Base-by-base conservation (phyloP, 2,329 filamentous ascomycete species). In the Fusarium keratoplasticum region DNA sequence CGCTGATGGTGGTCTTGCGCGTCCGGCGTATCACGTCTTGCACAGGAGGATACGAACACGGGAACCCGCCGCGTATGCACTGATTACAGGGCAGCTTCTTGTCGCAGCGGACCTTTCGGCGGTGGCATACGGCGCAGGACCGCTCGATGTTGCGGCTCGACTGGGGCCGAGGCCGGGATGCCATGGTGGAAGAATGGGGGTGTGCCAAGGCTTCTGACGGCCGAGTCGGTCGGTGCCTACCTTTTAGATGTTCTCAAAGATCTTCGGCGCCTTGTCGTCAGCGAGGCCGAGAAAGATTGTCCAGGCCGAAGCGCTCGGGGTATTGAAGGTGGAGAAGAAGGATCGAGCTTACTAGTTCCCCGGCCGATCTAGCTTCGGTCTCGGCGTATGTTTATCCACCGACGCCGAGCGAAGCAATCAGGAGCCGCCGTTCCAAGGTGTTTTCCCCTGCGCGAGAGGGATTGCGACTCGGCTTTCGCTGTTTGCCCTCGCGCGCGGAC, bases 1-100 rank as follows among this genome's bases (percentile, higher is more conserved):
- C 82, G 8, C 68, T 78, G 8, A 80, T 81, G 0, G 79, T 81
- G 10, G 79, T 77, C 59, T 80, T 80, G 35, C 74, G 78, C 2
- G 70, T 67, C 7, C 79, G 78, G 22, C 80, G 80, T 1, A 71
- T 62, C 27, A 74, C 67, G 14, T 75, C 76, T 1, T 77, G 77
- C 6, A 64, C 36, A 31, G 77, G 74, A 8, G 82, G 80, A 61
- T 82, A 83, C 14, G 73, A 68, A 44, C 82, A 83, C 9, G 76
- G 65, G 29, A 76, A 74, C 1, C 77, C 76, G 35, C 78, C 77
- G 69, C 91, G 89, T 36, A 87, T 86, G 78, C 92, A 94, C 78
- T 94, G 93, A 67, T 89, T 88, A 79, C 92, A 94, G 8, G 92
- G 91, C 81, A 91, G 88, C 69, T 88, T 86, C 82, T 94, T 94